Conservation (phyloP, 2,329 filamentous ascomycete genomes). For the Incumbomyces delicatus region DNA sequence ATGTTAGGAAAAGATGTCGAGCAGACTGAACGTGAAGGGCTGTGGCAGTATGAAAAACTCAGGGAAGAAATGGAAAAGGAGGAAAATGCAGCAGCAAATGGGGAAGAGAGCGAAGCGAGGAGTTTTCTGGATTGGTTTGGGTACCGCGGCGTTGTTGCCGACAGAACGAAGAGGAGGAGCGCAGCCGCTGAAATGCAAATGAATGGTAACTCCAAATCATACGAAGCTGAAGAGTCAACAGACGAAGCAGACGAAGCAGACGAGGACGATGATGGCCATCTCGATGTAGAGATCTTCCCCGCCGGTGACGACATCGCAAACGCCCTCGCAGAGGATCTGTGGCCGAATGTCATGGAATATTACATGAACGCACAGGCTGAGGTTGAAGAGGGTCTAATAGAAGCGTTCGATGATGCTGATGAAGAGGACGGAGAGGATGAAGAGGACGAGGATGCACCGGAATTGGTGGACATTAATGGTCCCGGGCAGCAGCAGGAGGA, state of each 20-base stretch:
- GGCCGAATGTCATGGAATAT: constrained; percentile 19
- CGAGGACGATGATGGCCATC: constrained; percentile 55
- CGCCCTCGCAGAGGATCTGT: constrained; percentile 69
- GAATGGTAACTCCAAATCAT: too few relatives aligned
- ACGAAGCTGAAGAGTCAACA: constrained; percentile 23
- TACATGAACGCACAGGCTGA: constrained; percentile 15
- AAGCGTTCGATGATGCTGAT: constrained; percentile 59
- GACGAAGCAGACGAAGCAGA: constrained; percentile 32
- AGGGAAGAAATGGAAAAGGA: constrained; percentile 27
- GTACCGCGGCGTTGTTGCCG: constrained; percentile 57
- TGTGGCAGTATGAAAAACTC: constrained; percentile 22
- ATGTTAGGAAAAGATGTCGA: constrained; percentile 15
- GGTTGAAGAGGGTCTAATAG: constrained; percentile 33
- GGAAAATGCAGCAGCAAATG: constrained; percentile 20
- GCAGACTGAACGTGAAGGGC: constrained; percentile 17
- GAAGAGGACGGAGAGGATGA: constrained; percentile 40
- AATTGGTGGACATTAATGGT: constrained; percentile 20
- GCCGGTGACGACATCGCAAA: constrained; percentile 74
- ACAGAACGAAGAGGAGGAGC: constrained; percentile 42
- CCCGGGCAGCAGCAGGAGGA: constrained; percentile 17
- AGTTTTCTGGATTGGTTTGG: constrained; percentile 87
- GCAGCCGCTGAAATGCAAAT: constrained; percentile 24
- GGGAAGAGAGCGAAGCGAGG: constrained; percentile 14
- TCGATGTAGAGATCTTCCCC: constrained; percentile 76
- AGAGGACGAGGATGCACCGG: constrained; percentile 44